These are phyloP conservation scores for Alnus rubra DNA, from an alignment of 306 rosid genomes.

Conservation along the genomic window DNA sequence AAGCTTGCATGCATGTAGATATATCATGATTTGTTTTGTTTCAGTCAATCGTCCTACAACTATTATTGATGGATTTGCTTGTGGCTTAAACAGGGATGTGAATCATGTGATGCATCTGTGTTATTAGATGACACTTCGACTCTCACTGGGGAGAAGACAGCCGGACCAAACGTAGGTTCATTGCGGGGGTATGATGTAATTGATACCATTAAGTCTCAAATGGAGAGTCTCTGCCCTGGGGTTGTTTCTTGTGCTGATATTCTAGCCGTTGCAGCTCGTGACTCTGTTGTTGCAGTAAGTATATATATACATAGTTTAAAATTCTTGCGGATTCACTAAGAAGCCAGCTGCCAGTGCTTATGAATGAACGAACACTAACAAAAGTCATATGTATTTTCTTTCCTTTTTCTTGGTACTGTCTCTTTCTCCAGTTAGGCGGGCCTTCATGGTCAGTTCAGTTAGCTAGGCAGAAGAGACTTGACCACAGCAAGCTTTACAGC, in stretches of 20 bases:
- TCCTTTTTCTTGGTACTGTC: too few species aligned
- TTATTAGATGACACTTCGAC: conserved; percentile 64
- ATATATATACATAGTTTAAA: too few species aligned
- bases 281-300: conserved; percentile 61
- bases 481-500: conserved; percentile 60
- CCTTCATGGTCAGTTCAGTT: conserved; percentile 59
- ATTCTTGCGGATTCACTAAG: too few species aligned
- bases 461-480: conserved; percentile 65
- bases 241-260: conserved; percentile 77
- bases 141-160: conserved; percentile 71
- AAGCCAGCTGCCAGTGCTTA: too few species aligned
- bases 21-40: background rate
- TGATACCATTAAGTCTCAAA: conserved; percentile 54
- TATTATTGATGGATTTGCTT: background rate
- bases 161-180: conserved; percentile 51
- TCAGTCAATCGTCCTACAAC: too few species aligned
- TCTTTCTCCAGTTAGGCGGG: conserved; percentile 52
- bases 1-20: background rate
- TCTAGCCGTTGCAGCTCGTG: conserved; percentile 65
- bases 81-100: conserved; percentile 61
- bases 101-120: conserved; percentile 48
- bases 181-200: conserved; percentile 62
- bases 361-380: too few species aligned
- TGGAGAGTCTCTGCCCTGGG: conserved; percentile 65
- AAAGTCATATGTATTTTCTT: too few species aligned